Evolutionary conservation across 2,329 filamentous ascomycete genomes (phyloP), one percentile per base, ranked within the genome.

Genomic region (Grosmannia serpens): DNA sequence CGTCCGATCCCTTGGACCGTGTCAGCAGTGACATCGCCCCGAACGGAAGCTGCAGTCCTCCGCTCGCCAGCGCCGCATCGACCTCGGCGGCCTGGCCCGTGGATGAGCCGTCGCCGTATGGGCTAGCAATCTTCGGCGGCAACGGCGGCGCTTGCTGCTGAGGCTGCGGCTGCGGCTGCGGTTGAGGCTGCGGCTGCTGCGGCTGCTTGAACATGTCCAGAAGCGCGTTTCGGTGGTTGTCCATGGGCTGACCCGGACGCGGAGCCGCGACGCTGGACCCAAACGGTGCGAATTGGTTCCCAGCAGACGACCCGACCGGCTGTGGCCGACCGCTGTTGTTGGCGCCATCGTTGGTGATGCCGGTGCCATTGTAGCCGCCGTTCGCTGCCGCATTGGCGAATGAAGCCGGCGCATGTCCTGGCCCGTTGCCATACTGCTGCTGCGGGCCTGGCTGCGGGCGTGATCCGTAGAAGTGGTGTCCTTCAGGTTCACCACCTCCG

Each of bases 201-300:
- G 63, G 60, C 62, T 75, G 75, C 61, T 79, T 81, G 68, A 84
- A 82, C 71, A 64, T 64, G 49, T 56, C 61, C 1, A 65, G 49
- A 1, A 65, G 55, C 13, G 62, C 59, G 26, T 31, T 62, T 26
- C 59, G 57, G 38, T 65, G 64, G 56, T 59, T 58, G 27, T 59
- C 61, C 29, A 38, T 61, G 29, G 58, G 59, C 53, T 35, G 59
- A 5, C 41, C 29, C 0, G 50, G 17, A 10, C 10, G 27, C 15
- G 46, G 58, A 6, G 26, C 44, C 3, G 26, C 47, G 9, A 15
- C 17, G 6, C 31, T 41, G 15, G 27, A 27, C 11, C 46, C 46
- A 44, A 44, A 44, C 41, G 20, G 41, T 4, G 41, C 4, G 41
- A 2, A 44, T 7, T 44, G 41, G 41, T n/a, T 44, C 7, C 20